Evolutionary conservation across 2,329 filamentous ascomycete genomes (phyloP).

Genomic region (Capronia epimyces): DNA sequence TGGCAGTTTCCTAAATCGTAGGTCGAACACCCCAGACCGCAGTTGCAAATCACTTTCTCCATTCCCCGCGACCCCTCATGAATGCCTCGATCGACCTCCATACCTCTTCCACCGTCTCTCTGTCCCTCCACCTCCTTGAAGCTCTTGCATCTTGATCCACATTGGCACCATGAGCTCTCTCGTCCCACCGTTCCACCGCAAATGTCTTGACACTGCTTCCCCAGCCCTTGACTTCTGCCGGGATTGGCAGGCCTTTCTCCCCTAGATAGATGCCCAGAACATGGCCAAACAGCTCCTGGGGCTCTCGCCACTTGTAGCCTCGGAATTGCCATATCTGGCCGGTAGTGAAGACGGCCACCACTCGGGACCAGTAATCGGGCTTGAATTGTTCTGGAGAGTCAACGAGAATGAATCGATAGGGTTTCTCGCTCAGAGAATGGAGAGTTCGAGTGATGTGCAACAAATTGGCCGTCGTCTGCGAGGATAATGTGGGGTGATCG

Average conservation of each 20-base stretch:
- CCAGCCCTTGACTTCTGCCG: constrained; percentile 74
- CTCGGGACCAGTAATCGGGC: constrained; percentile 92
- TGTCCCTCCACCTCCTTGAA: constrained; percentile 68
- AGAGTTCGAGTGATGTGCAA: constrained; percentile 77
- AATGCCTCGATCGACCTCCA: constrained; percentile 84
- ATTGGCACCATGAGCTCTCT: constrained; percentile 36
- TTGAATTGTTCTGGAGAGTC: constrained; percentile 93
- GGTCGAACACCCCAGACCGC: background rate
- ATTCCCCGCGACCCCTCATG: constrained; percentile 69
- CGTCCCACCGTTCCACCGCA: constrained; percentile 76
- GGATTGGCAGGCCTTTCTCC: constrained; percentile 77
- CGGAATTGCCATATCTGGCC: constrained; percentile 99
- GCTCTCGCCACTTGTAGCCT: constrained; percentile 90
- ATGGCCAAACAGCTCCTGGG: constrained; percentile 82
- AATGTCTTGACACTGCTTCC: constrained; percentile 75
- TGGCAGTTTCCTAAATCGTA: no score
- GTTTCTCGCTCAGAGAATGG: constrained; percentile 54
- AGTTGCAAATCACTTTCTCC: constrained; percentile 18
- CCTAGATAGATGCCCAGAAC: constrained; percentile 84
- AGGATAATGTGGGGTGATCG: constrained; percentile 56
- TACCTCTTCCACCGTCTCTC: constrained; percentile 86
- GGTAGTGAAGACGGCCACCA: constrained; percentile 95
- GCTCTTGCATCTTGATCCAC: constrained; percentile 34
- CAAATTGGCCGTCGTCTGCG: constrained; percentile 66
- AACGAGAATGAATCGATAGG: constrained; percentile 90